A percentile compares a stretch with the other conserved stretches of the same genome.
These are phyloP conservation scores for Paramecium bursaria DNA, from an alignment of 73 alveolate genomes.

Conservation along the genomic window DNA sequence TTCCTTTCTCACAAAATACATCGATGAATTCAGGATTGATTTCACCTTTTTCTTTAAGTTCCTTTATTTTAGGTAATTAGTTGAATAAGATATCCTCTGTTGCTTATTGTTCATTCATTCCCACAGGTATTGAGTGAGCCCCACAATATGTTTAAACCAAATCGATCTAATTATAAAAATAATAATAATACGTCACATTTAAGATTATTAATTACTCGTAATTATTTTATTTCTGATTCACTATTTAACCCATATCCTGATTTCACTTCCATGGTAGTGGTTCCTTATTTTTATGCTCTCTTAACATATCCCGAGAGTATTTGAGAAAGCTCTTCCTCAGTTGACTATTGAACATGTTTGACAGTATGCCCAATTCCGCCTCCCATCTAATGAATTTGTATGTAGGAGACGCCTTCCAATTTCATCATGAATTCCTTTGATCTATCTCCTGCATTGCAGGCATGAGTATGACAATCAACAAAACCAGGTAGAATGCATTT, in stretches of 20 bases:
- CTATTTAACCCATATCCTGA: conserved; percentile 75
- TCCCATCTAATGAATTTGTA: conserved; percentile 73
- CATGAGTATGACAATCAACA: conserved; percentile 77
- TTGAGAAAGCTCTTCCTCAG: conserved; percentile 50
- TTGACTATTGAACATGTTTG: conserved; percentile 58
- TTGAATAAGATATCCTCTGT: conserved; percentile 36
- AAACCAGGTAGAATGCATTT: conserved; percentile 72
- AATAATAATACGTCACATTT: too few relatives aligned
- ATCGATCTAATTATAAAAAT: conserved; percentile 47
- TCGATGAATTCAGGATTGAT: conserved; percentile 74
- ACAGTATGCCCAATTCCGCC: conserved; percentile 72
- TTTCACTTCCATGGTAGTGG: conserved; percentile 71
- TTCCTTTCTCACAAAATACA: conserved; percentile 78
- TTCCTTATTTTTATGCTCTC: conserved; percentile 67
- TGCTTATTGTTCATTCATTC: conserved; percentile 61
- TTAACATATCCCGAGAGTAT: conserved; percentile 29
- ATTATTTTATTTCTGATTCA: conserved; percentile 67
- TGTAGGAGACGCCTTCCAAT: conserved; percentile 67
- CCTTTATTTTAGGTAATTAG: conserved; percentile 61
- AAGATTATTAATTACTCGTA: conserved; percentile 67
- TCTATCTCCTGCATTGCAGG: conserved; percentile 74
- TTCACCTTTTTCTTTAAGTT: conserved; percentile 61
- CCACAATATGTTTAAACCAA: conserved; percentile 72
- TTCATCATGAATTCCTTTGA: conserved; percentile 74
- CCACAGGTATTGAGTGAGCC: conserved; percentile 77